Percentiles rank a stretch among this genome's conserved stretches.
Evolutionary conservation across 257 asterid genomes (phyloP).

Genomic region (Leonotis leonurus): DNA sequence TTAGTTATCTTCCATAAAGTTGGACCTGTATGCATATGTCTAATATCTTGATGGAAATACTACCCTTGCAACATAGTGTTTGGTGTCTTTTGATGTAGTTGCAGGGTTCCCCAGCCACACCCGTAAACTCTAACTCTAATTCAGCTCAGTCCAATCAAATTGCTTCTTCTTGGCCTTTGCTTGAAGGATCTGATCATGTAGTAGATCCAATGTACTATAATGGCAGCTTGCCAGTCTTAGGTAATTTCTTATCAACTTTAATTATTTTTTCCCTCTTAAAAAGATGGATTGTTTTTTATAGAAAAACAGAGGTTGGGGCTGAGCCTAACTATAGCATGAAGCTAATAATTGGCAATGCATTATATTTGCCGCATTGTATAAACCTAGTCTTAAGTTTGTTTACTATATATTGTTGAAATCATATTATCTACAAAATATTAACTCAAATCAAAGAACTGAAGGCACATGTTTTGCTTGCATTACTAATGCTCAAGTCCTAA

Average conservation of each 20-base stretch:
- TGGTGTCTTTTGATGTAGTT: conserved; percentile 28
- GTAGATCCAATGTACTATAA: conserved; percentile 22
- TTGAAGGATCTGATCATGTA: conserved; percentile 43
- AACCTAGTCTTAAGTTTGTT: not conserved
- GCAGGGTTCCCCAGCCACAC: conserved; percentile 68
- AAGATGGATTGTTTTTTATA: too few relatives aligned
- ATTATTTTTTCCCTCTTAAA: too few relatives aligned
- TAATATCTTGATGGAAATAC: not conserved
- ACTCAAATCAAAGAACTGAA: conserved; percentile 10
- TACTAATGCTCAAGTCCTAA: conserved; percentile 15
- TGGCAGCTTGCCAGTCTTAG: conserved; percentile 25
- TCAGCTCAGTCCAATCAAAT: conserved; percentile 27
- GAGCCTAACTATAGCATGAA: too few relatives aligned
- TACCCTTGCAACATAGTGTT: conserved; percentile 13
- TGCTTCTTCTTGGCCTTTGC: conserved; percentile 30
- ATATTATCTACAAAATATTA: not conserved
- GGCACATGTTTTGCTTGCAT: conserved; percentile 7
- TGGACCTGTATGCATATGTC: not conserved
- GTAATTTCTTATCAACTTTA: conserved; percentile 34
- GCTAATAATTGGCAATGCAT: not conserved
- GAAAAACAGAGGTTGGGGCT: too few relatives aligned
- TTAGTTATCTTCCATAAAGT: not conserved
- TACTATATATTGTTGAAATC: not conserved
- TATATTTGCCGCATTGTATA: not conserved
- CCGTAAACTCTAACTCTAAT: conserved; percentile 36